Conservation (phyloP, 352 stramenopile species). For the Globisporangium spiculum region DNA sequence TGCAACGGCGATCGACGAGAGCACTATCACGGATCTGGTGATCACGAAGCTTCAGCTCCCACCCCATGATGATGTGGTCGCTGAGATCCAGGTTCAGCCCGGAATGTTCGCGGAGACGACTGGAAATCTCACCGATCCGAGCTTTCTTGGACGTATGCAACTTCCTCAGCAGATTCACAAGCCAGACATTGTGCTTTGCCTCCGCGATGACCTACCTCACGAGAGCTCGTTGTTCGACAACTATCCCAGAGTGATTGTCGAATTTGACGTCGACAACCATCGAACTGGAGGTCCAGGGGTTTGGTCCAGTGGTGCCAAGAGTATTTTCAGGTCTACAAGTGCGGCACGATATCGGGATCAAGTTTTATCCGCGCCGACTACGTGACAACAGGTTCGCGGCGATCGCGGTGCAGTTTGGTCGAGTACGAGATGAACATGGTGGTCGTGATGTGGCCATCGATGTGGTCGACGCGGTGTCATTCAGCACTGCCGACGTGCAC, state of each 20-base stretch:
- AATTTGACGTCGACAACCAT: too few species aligned
- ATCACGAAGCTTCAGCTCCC: too few species aligned
- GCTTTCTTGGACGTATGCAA: too few species aligned
- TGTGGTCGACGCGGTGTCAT: neutral
- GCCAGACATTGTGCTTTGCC: neutral
- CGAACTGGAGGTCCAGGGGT: too few species aligned
- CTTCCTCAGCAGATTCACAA: neutral
- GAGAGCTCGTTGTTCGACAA: neutral
- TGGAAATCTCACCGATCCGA: too few species aligned
- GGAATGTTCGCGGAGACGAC: too few species aligned
- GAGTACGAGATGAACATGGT: neutral
- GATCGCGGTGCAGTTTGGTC: neutral
- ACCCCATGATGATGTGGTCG: too few species aligned
- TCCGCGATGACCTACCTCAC: neutral
- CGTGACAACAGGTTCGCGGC: neutral
- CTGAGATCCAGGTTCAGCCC: too few species aligned
- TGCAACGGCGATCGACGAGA: neutral
- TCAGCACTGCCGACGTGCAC: neutral
- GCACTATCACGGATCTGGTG: neutral
- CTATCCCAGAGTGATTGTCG: neutral
- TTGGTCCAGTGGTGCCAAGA: neutral
- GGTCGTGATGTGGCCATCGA: neutral
- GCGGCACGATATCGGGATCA: neutral
- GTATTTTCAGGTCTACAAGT: neutral
- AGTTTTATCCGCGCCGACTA: neutral